Evolutionary conservation across 805 yeast species (phyloP).

Genomic region (Pichia nanzhaoensis): DNA sequence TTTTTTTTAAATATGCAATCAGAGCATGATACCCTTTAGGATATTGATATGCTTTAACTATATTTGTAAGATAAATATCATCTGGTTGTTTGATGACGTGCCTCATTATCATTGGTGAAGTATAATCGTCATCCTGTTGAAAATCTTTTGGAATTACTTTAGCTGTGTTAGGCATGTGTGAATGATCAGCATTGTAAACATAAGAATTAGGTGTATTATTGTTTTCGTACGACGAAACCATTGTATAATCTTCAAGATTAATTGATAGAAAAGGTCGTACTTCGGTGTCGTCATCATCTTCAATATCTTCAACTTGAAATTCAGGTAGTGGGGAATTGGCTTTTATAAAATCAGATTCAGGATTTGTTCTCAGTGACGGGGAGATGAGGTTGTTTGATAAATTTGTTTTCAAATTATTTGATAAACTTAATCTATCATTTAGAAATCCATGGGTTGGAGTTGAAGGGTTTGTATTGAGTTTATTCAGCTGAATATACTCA

Average conservation of each 20-base stretch:
- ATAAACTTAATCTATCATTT: neutral
- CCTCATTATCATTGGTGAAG: slow-evolving; percentile 51
- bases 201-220: slow-evolving; percentile 35
- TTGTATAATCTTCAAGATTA: slow-evolving; percentile 22
- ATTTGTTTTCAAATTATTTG: neutral
- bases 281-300: slow-evolving; percentile 21
- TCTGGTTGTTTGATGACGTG: slow-evolving; percentile 48
- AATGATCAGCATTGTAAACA: slow-evolving; percentile 44
- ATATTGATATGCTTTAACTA: slow-evolving; percentile 47
- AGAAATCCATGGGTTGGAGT: slow-evolving; percentile 27
- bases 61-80: slow-evolving; percentile 39
- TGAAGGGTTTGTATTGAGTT: slow-evolving; percentile 31
- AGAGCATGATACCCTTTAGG: slow-evolving; percentile 58
- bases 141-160: slow-evolving; percentile 36
- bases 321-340: neutral
- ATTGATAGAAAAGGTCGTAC: slow-evolving; percentile 28
- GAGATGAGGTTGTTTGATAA: too few relatives aligned
- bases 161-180: slow-evolving; percentile 46
- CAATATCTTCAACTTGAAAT: slow-evolving; percentile 8
- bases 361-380: too few relatives aligned
- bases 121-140: slow-evolving; percentile 37
- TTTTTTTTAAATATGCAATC: slow-evolving; percentile 44
- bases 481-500: slow-evolving; percentile 27
- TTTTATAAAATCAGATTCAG: neutral
- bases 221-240: slow-evolving; percentile 29